Evolutionary conservation across 345 rosid genomes (phyloP).

Genomic region (Rhizophora mangle): DNA sequence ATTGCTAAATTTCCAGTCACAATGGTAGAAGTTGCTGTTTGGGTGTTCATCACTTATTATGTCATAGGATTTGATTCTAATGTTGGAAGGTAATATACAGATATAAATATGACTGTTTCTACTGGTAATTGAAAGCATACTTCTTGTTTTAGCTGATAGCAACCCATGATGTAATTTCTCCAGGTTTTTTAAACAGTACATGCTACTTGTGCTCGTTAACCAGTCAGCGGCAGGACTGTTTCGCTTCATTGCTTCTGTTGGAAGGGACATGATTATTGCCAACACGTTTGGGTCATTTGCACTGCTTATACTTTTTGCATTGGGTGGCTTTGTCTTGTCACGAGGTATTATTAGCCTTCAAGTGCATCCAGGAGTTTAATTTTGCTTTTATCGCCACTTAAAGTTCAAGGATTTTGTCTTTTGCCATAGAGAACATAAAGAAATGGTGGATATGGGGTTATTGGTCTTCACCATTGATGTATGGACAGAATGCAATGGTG

Average conservation of each 20-base stretch:
- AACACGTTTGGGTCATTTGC: slow-evolving; percentile 61
- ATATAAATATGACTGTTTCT: not conserved
- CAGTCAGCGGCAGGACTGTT: slow-evolving; percentile 67
- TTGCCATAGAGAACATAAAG: slow-evolving; percentile 10
- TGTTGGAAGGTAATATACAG: slow-evolving; percentile 51
- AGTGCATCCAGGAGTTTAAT: not conserved
- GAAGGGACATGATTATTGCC: slow-evolving; percentile 60
- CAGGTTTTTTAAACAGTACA: slow-evolving; percentile 66
- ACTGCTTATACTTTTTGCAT: slow-evolving; percentile 47
- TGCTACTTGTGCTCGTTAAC: slow-evolving; percentile 43
- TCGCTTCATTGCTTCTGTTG: slow-evolving; percentile 51
- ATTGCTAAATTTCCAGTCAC: slow-evolving; percentile 67
- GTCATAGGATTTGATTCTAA: slow-evolving; percentile 74
- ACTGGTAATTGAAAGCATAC: not conserved
- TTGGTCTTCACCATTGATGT: slow-evolving; percentile 18
- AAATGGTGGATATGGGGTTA: slow-evolving; percentile 25
- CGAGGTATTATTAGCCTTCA: slow-evolving; percentile 26
- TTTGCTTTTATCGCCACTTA: not conserved
- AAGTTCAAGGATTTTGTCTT: not conserved
- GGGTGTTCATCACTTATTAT: slow-evolving; percentile 64
- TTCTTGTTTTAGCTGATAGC: not conserved
- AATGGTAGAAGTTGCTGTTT: slow-evolving; percentile 53
- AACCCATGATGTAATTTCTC: not conserved
- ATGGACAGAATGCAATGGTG: slow-evolving; percentile 8
- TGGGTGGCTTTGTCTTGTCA: slow-evolving; percentile 66